Evolutionary conservation across 2,329 filamentous ascomycete genomes (phyloP).

Genomic region (Aspergillus flavus): DNA sequence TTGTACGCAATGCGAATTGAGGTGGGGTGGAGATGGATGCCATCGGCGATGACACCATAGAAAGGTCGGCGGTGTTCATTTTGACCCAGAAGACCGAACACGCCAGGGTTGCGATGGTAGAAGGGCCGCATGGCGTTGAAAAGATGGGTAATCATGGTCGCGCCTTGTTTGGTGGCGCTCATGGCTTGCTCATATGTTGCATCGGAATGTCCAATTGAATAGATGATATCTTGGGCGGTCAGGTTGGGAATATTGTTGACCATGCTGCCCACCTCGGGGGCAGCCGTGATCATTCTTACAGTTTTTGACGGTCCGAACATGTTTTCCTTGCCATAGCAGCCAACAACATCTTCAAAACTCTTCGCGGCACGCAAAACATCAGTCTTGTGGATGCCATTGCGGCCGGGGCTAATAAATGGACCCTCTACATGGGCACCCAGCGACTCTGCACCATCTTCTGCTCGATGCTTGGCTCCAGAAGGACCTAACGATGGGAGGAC

Average conservation of each 20-base stretch:
- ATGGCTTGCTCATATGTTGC: slow-evolving; percentile 83
- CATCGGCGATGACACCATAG: slow-evolving; percentile 89
- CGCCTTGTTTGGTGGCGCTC: slow-evolving; percentile 70
- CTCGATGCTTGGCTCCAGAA: slow-evolving; percentile 61
- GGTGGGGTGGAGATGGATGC: slow-evolving; percentile 85
- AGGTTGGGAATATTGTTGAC: slow-evolving; percentile 68
- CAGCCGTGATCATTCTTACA: slow-evolving; percentile 82
- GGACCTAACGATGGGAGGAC: slow-evolving; percentile 76
- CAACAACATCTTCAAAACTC: slow-evolving; percentile 60
- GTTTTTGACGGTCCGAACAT: slow-evolving; percentile 44
- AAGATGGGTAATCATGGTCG: slow-evolving; percentile 87
- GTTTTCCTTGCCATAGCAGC: slow-evolving; percentile 67
- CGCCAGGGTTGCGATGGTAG: slow-evolving; percentile 86
- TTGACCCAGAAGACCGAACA: slow-evolving; percentile 81
- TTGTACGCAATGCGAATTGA: slow-evolving; percentile 88
- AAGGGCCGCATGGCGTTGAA: slow-evolving; percentile 94
- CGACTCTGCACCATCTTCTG: slow-evolving; percentile 76
- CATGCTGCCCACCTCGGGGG: slow-evolving; percentile 78
- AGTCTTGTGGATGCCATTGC: slow-evolving; percentile 83
- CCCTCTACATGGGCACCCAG: slow-evolving; percentile 90
- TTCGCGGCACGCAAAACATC: slow-evolving; percentile 69
- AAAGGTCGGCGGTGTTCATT: slow-evolving; percentile 64
- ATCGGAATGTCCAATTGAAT: slow-evolving; percentile 83
- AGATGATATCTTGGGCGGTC: slow-evolving; percentile 67
- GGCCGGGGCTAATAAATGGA: slow-evolving; percentile 78